These are phyloP conservation scores for Pulveroboletus sp. DNA, from an alignment of 768 basidiomycete species.

Conservation along the genomic window DNA sequence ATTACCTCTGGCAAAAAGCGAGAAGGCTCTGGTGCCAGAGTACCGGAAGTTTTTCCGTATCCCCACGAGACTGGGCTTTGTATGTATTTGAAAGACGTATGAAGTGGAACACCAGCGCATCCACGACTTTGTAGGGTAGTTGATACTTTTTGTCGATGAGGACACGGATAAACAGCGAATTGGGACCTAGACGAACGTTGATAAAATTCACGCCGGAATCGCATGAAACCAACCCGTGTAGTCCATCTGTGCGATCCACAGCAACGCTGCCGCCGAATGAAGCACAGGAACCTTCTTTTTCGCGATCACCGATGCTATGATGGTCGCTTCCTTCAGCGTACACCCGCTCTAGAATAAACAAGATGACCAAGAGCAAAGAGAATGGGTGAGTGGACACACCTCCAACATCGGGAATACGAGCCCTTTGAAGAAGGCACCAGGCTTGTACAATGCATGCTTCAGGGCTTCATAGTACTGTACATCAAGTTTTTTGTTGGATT, in stretches of 20 bases:
- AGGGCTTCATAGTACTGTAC: slow-evolving; percentile 93
- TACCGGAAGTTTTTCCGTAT: slow-evolving; percentile 84
- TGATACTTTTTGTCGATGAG: slow-evolving; percentile 97
- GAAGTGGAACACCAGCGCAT: slow-evolving; percentile 97
- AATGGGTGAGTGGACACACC: slow-evolving; percentile 42
- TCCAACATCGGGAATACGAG: slow-evolving; percentile 94
- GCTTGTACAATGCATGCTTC: slow-evolving; percentile 91
- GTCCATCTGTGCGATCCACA: slow-evolving; percentile 94
- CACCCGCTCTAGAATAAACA: slow-evolving; percentile 58
- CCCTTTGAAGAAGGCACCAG: slow-evolving; percentile 97
- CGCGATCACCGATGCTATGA: slow-evolving; percentile 86
- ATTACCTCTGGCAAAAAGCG: slow-evolving; percentile 87
- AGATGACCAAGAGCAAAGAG: slow-evolving; percentile 28
- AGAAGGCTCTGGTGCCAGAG: slow-evolving; percentile 97
- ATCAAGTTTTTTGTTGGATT: slow-evolving; percentile 80
- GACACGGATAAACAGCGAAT: slow-evolving; percentile 95
- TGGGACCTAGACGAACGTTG: slow-evolving; percentile 54
- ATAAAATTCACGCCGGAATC: background rate
- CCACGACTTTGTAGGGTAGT: slow-evolving; percentile 95
- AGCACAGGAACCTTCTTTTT: slow-evolving; percentile 94
- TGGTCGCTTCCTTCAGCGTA: slow-evolving; percentile 90
- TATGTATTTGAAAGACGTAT: slow-evolving; percentile 92
- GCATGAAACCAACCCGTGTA: slow-evolving; percentile 63
- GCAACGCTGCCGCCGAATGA: slow-evolving; percentile 91
- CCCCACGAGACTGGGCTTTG: slow-evolving; percentile 65